Percentiles rank a stretch among this genome's conserved stretches.
Conservation (phyloP, 2,329 filamentous ascomycete species). For the Apiospora kogelbergensis region DNA sequence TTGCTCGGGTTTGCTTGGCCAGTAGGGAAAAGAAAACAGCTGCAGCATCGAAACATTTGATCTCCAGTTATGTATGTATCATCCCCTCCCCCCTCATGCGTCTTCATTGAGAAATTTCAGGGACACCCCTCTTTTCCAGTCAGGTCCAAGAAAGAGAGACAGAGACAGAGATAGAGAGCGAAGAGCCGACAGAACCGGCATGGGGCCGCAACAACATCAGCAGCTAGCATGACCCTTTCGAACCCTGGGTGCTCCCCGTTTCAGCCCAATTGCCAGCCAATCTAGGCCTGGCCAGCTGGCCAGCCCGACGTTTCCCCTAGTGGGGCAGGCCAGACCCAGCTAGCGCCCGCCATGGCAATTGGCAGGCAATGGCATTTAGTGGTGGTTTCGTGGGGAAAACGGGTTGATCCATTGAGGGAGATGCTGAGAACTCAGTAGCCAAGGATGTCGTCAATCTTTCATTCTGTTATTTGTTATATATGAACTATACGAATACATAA, state of each 20-base stretch:
- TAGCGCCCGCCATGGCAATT: not conserved
- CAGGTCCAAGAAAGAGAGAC: not conserved
- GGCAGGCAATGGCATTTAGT: not conserved
- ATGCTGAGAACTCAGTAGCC: not conserved
- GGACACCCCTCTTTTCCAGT: not conserved
- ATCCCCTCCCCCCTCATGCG: not conserved
- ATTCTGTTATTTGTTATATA: not conserved
- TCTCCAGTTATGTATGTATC: slow-evolving; percentile 4
- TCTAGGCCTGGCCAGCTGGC: not conserved
- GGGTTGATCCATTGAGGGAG: not conserved
- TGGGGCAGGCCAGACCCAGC: not conserved
- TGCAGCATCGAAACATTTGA: slow-evolving; percentile 6
- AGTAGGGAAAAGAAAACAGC: not conserved
- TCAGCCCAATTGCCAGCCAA: not conserved
- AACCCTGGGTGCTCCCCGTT: not conserved
- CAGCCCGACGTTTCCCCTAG: not conserved
- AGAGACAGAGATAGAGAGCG: no score
- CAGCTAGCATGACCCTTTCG: not conserved
- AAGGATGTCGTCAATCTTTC: not conserved
- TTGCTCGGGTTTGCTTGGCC: not conserved
- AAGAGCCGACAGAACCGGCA: not conserved
- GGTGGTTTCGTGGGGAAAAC: not conserved
- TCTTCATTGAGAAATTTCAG: not conserved
- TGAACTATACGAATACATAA: no score
- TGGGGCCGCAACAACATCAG: not conserved